A percentile compares a stretch with the other conserved stretches of the same genome.
Evolutionary conservation across 495 filamentous ascomycete species (phyloP).

Genomic region (Penicillium atrosanguineum): DNA sequence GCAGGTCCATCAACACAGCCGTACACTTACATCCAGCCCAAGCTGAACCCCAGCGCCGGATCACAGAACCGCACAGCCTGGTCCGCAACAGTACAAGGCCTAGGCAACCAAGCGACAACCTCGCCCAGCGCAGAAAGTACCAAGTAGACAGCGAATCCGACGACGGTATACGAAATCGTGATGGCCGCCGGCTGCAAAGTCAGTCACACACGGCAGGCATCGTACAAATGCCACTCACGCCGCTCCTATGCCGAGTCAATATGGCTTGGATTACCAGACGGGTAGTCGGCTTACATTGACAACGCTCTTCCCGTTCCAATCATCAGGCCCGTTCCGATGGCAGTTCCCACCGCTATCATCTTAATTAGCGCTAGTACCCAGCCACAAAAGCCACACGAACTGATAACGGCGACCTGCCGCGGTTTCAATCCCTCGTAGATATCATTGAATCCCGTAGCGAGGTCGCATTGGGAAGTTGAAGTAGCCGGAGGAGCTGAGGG

Average conservation of each 20-base stretch:
- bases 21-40: constrained; percentile 49
- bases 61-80: constrained; percentile 61
- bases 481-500: neutral
- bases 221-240: constrained; percentile 22
- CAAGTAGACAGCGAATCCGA: constrained; percentile 59
- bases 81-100: constrained; percentile 55
- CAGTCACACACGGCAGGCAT: neutral
- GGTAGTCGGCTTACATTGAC: constrained; percentile 53
- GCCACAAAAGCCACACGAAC: constrained; percentile 17
- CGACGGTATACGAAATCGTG: constrained; percentile 62
- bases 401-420: constrained; percentile 72
- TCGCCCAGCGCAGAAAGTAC: constrained; percentile 63
- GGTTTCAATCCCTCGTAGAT: constrained; percentile 62
- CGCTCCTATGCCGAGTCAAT: constrained; percentile 25
- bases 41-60: constrained; percentile 60
- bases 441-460: constrained; percentile 18
- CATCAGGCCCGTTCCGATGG: constrained; percentile 72
- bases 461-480: neutral
- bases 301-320: constrained; percentile 62
- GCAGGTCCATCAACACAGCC: neutral
- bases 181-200: constrained; percentile 48
- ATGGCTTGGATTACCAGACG: neutral
- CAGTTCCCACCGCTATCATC: constrained; percentile 68
- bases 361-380: constrained; percentile 7
- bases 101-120: constrained; percentile 60